Evolutionary conservation across 2,329 filamentous ascomycete genomes (phyloP), one percentile per base, ranked within the genome.

Genomic region (Xylaria sp.): DNA sequence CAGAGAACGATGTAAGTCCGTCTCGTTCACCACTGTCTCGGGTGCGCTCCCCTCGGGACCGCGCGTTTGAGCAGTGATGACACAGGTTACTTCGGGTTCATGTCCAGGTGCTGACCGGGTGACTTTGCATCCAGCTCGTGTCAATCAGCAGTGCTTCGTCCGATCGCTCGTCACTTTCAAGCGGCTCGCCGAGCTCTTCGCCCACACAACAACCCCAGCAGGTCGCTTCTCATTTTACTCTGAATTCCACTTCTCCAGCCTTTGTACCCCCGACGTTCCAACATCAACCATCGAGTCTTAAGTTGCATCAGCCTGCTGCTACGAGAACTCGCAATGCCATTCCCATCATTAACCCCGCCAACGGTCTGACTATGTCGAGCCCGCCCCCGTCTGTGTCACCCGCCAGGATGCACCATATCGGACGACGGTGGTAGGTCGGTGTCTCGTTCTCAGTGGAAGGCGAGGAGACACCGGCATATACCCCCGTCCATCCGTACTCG

Each of bases 291-390:
- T 81, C 83, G 70, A 89, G 81, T 85, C 75, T 95, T 75, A 98
- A 97, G 84, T 86, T 97, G 71, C 93, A 97, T 82, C 95, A 98
- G 85, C 93, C 94, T 69, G 87, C 94, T 70, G 93, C 94, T 70
- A 93, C 94, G 72, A 93, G 96, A 74, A 89, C 92, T 67, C 93
- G 94, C 81, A 98, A 98, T 81, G 93, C 96, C 77, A 98, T 98
- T 74, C 95, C 95, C 68, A 99, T 99, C 80, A 93, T 98, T 82
- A 97, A 99, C 85, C 96, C 96, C 63, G 92, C 89, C 74, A 98
- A 95, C 65, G 94, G 96, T 78, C 90, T 94, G 80, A 88, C 89
- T 77, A 91, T 98, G 85, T 90, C 93, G 65, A 97, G 93, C 84
- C 95, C 95, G 74, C 93, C 95, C 30, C 91, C 91, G 50, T 90